Evolutionary conservation across 495 filamentous ascomycete species (phyloP).

Genomic region (Oidiodendron maius): DNA sequence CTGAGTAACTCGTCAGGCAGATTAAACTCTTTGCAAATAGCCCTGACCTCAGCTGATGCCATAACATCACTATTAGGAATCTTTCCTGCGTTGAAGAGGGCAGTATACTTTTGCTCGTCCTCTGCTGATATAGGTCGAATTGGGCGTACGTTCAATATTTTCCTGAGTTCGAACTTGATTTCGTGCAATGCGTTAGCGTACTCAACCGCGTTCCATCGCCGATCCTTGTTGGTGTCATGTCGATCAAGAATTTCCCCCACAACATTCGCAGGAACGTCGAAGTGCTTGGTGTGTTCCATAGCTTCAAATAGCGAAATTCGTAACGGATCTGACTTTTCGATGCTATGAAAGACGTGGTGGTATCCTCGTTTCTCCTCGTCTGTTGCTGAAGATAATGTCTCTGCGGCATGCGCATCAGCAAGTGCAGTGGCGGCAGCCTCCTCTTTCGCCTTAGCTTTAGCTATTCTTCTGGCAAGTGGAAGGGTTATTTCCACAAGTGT

Average conservation of each 20-base stretch:
- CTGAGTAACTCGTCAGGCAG: not conserved
- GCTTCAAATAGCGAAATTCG: not conserved
- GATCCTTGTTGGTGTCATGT: not conserved
- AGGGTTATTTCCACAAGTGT: not conserved
- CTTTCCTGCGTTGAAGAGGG: not conserved
- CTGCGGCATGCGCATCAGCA: not conserved
- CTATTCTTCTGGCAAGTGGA: not conserved
- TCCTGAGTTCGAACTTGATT: not conserved
- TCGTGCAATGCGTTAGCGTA: not conserved
- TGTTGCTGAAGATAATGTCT: not conserved
- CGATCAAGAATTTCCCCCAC: not conserved
- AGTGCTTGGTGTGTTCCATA: not conserved
- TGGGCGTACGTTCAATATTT: not conserved
- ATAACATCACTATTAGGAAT: not conserved
- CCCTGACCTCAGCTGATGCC: not conserved
- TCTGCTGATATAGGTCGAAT: not conserved
- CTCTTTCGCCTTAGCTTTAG: not conserved
- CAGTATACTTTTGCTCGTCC: not conserved
- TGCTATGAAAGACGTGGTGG: not conserved
- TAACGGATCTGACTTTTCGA: not conserved
- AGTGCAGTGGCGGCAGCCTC: too few species aligned
- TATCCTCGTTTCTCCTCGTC: not conserved
- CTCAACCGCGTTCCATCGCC: not conserved
- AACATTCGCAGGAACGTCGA: not conserved
- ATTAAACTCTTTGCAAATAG: not conserved